Conservation (phyloP, 2,329 filamentous ascomycete genomes). For the Trichoderma breve region DNA sequence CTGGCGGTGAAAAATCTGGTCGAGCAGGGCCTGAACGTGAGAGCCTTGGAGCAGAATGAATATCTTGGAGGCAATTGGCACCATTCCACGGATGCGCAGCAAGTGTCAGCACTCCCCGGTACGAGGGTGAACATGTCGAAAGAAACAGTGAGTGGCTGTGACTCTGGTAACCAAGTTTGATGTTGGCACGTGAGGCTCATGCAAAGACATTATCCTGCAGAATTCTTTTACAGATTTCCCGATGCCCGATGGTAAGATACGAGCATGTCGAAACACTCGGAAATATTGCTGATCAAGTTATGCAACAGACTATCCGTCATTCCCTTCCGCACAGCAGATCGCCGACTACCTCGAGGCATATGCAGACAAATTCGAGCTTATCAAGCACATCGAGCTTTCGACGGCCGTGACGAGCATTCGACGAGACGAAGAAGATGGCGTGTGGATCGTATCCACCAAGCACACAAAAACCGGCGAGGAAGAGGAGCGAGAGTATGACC, state of each 20-base stretch:
- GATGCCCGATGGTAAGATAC: conserved; percentile 30
- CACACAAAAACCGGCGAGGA: conserved; percentile 25
- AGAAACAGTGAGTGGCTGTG: conserved; percentile 27
- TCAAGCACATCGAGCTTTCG: conserved; percentile 29
- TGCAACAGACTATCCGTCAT: conserved; percentile 25
- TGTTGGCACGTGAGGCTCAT: conserved; percentile 10
- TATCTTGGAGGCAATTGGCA: conserved; percentile 45
- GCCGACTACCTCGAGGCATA: conserved; percentile 35
- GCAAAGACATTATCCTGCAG: conserved; percentile 16
- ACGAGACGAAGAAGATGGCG: conserved; percentile 27
- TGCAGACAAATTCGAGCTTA: conserved; percentile 32
- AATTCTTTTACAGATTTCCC: conserved; percentile 36
- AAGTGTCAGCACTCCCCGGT: conserved; percentile 36
- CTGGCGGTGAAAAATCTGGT: conserved; percentile 42
- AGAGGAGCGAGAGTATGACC: conserved; percentile 33
- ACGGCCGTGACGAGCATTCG: conserved; percentile 28
- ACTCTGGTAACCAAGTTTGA: background rate
- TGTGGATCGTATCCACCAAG: conserved; percentile 32
- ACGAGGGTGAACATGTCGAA: conserved; percentile 34
- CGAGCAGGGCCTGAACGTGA: conserved; percentile 43
- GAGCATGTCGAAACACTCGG: background rate
- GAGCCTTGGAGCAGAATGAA: conserved; percentile 41
- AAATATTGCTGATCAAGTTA: background rate
- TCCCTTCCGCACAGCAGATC: conserved; percentile 30
- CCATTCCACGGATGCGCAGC: conserved; percentile 33